Conservation (phyloP, 805 yeast genomes). For the Ogataea saltuana region DNA sequence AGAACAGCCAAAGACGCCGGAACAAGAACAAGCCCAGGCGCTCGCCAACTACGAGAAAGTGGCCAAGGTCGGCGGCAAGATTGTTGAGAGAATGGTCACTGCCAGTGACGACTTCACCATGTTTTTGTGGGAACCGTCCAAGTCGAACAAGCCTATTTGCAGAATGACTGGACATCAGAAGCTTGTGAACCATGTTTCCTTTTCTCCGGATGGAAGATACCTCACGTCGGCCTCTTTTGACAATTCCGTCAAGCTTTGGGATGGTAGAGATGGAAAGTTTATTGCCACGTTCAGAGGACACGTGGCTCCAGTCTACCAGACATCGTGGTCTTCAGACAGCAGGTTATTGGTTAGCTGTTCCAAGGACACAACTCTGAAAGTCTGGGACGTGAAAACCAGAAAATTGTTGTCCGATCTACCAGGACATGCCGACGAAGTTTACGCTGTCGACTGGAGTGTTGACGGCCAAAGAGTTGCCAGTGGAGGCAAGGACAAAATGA, state of each 20-base stretch:
- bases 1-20: constrained; percentile 42
- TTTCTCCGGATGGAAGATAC: constrained; percentile 92
- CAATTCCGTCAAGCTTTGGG: constrained; percentile 95
- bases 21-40: constrained; percentile 55
- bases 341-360: constrained; percentile 89
- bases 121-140: constrained; percentile 94
- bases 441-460: constrained; percentile 96
- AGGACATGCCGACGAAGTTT: constrained; percentile 94
- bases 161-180: constrained; percentile 98
- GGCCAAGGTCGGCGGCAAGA: constrained; percentile 55
- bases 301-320: constrained; percentile 96
- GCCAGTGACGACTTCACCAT: constrained; percentile 97
- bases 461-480: constrained; percentile 95
- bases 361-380: constrained; percentile 93
- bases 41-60: constrained; percentile 60
- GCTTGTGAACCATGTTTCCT: constrained; percentile 91
- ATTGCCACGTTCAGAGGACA: constrained; percentile 92
- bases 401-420: constrained; percentile 89
- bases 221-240: constrained; percentile 94
- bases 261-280: constrained; percentile 88
- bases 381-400: constrained; percentile 90
- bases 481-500: constrained; percentile 96
- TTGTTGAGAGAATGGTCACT: constrained; percentile 80
- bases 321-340: constrained; percentile 97
- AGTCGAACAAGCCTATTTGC: constrained; percentile 76